These are phyloP conservation scores for Fusarium kyushuense DNA, from an alignment of 2,329 filamentous ascomycete species.

Conservation along the genomic window DNA sequence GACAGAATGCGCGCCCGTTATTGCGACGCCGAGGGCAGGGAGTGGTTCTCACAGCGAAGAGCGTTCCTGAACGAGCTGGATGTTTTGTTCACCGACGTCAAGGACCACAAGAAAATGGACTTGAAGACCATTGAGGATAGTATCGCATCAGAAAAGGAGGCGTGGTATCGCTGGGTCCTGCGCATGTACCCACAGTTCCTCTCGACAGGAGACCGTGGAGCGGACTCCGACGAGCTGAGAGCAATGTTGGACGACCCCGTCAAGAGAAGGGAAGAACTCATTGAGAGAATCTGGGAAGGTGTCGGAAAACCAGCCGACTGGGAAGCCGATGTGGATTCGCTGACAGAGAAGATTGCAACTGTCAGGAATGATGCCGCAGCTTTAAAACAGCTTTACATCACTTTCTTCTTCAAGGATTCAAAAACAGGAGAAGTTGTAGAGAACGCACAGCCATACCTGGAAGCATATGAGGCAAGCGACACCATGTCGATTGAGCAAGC, in stretches of 20 bases:
- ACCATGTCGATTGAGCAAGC: slow-evolving; percentile 51
- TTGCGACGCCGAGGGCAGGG: slow-evolving; percentile 52
- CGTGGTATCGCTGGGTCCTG: slow-evolving; percentile 64
- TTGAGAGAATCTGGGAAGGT: slow-evolving; percentile 53
- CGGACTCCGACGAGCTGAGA: slow-evolving; percentile 51
- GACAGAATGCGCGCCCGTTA: slow-evolving; percentile 58
- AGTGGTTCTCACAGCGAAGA: slow-evolving; percentile 66
- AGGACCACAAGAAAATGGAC: slow-evolving; percentile 56
- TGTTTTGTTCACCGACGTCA: slow-evolving; percentile 61
- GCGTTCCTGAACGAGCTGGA: slow-evolving; percentile 65
- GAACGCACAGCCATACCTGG: slow-evolving; percentile 56
- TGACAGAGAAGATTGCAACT: slow-evolving; percentile 51
- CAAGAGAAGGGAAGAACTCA: slow-evolving; percentile 53
- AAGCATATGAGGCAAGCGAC: slow-evolving; percentile 50
- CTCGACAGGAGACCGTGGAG: slow-evolving; percentile 48
- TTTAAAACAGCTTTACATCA: slow-evolving; percentile 56
- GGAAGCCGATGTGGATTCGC: slow-evolving; percentile 51
- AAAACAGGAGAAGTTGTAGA: slow-evolving; percentile 51
- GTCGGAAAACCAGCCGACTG: slow-evolving; percentile 53
- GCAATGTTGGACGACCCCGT: slow-evolving; percentile 55
- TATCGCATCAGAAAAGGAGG: slow-evolving; percentile 64
- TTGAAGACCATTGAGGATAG: slow-evolving; percentile 62
- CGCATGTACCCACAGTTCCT: slow-evolving; percentile 56
- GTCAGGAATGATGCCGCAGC: slow-evolving; percentile 50
- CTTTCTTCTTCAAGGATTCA: slow-evolving; percentile 57